Evolutionary conservation across 2,329 filamentous ascomycete species (phyloP).

Genomic region (Thielaviopsis euricoi): DNA sequence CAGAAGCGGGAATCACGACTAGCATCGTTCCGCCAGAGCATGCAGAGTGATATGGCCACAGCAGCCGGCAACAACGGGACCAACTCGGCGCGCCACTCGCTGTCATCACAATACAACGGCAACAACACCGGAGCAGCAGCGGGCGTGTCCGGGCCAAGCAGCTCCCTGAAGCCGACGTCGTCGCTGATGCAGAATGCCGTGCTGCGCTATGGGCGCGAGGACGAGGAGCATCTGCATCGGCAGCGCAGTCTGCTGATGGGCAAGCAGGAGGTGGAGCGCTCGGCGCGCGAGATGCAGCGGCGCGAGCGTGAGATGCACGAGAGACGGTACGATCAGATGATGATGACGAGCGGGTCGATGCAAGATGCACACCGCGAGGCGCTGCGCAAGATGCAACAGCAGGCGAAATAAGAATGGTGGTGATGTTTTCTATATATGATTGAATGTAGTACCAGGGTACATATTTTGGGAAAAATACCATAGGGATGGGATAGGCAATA

Average conservation of each 20-base stretch:
- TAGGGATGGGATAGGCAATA: too few relatives aligned
- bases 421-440: not conserved
- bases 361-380: slow-evolving; percentile 63
- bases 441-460: not conserved
- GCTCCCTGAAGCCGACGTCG: slow-evolving; percentile 4
- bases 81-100: too few relatives aligned
- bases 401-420: slow-evolving; percentile 5
- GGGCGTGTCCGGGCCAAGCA: too few relatives aligned
- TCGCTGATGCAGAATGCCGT: slow-evolving; percentile 1
- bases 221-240: slow-evolving; percentile 30
- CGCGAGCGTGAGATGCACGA: slow-evolving; percentile 41
- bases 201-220: slow-evolving; percentile 19
- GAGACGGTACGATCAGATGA: slow-evolving; percentile 45
- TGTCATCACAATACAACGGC: not conserved
- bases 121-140: not conserved
- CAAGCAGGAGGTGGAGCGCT: slow-evolving; percentile 46
- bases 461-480: not conserved
- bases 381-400: slow-evolving; percentile 58
- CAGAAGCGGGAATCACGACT: slow-evolving; percentile 40
- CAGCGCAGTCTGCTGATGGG: slow-evolving; percentile 39
- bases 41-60: slow-evolving; percentile 42
- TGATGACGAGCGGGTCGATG: slow-evolving; percentile 62
- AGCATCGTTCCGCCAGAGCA: slow-evolving; percentile 48
- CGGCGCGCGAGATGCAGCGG: slow-evolving; percentile 40
- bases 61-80: too few relatives aligned